These are phyloP conservation scores for Kwoniella heveanensis DNA, from an alignment of 768 basidiomycete species.

Conservation along the genomic window DNA sequence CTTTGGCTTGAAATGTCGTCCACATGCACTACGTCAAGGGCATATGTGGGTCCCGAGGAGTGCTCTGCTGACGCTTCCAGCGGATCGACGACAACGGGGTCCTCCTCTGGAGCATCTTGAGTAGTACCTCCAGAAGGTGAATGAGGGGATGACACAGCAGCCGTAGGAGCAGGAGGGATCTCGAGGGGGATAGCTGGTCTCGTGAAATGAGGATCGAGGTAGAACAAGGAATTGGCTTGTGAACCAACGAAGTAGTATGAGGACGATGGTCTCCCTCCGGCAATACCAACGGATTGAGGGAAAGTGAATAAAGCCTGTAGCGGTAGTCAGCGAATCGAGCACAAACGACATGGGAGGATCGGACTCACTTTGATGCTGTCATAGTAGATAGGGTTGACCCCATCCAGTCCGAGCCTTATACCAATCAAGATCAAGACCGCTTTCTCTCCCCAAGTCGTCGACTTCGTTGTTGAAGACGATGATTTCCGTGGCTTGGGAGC, in stretches of 20 bases:
- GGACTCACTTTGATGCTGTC: slow-evolving; percentile 71
- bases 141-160: background rate
- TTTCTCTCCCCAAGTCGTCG: slow-evolving; percentile 70
- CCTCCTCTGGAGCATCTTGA: slow-evolving; percentile 4
- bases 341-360: too few species aligned
- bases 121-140: background rate
- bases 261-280: slow-evolving; percentile 92
- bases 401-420: slow-evolving; percentile 82
- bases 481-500: slow-evolving; percentile 11
- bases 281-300: slow-evolving; percentile 94
- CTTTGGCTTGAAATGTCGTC: slow-evolving; percentile 41
- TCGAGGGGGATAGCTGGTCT: slow-evolving; percentile 72
- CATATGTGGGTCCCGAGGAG: slow-evolving; percentile 9
- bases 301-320: slow-evolving; percentile 81
- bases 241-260: slow-evolving; percentile 97
- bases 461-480: slow-evolving; percentile 4
- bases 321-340: background rate
- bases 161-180: slow-evolving; percentile 33
- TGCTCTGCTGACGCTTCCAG: background rate
- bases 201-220: slow-evolving; percentile 63
- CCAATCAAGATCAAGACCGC: slow-evolving; percentile 86
- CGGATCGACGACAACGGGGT: slow-evolving; percentile 18
- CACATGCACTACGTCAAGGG: slow-evolving; percentile 42
- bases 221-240: slow-evolving; percentile 76
- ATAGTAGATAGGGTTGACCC: slow-evolving; percentile 93